phyloP scores from a whole-genome alignment of 306 rosid species.

The Arachis hypogaea region DNA sequence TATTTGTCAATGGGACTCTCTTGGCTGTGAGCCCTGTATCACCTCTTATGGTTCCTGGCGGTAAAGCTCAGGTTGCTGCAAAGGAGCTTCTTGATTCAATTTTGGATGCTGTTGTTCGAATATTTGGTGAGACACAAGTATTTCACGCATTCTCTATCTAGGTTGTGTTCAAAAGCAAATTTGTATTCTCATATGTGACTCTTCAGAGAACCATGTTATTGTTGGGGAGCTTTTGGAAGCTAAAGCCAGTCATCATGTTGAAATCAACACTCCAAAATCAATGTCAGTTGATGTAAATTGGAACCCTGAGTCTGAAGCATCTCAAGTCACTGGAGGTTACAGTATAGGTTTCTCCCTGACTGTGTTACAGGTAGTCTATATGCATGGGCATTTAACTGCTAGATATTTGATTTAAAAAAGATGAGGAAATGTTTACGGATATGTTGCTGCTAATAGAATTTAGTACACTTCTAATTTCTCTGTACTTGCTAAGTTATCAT shows the following conservation, averaged over 20 bases:
- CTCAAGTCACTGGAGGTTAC: constrained; percentile 97
- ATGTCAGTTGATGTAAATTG: constrained; percentile 63
- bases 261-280: constrained; percentile 78
- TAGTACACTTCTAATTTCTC: constrained; percentile 19
- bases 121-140: constrained; percentile 68
- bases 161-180: constrained; percentile 37
- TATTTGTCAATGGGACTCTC: constrained; percentile 73
- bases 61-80: constrained; percentile 87
- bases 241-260: constrained; percentile 69
- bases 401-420: constrained; percentile 32
- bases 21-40: constrained; percentile 97
- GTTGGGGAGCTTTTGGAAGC: constrained; percentile 92
- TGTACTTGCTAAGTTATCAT: constrained; percentile 21
- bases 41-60: constrained; percentile 91
- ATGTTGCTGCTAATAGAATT: constrained; percentile 8
- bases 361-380: constrained; percentile 78
- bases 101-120: constrained; percentile 77
- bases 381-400: constrained; percentile 23
- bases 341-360: constrained; percentile 92
- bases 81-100: constrained; percentile 89
- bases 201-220: constrained; percentile 88
- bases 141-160: constrained; percentile 13
- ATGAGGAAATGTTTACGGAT: constrained; percentile 1
- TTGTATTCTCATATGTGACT: constrained; percentile 30
- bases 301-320: constrained; percentile 87